Base-by-base conservation (phyloP, 768 basidiomycete species). In the Lactarius hengduanensis region DNA sequence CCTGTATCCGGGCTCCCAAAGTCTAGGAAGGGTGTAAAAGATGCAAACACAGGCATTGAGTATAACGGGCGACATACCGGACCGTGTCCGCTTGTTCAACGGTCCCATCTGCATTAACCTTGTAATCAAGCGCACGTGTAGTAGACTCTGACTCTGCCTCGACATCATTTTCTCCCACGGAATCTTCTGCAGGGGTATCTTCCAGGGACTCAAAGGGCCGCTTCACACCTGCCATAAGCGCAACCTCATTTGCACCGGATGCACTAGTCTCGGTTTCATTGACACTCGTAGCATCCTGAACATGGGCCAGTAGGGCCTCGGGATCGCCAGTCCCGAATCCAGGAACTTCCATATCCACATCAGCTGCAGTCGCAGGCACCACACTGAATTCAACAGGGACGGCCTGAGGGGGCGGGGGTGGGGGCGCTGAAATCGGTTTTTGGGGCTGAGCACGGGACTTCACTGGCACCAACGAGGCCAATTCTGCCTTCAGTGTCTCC, bases 1-100 rank as follows among this genome's bases (percentile, higher is more conserved):
- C 75, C 86, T 88, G 77, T 99, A 99, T 32, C 96, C 97, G 1
- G 95, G 88, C 76, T 98, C 95, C 88, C 93, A 99, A 26, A 98
- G 79, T 74, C 96, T 98, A 71, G 6, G 59, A 66, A 28, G 38
- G 69, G 32, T 41, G 43, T 40, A 57, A 53, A 11, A 64, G 47
- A 71, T 41, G 63, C 72, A 16, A 60, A 67, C 64, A 8, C 53
- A 63, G 53, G 11, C 38, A 11, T 56, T 13, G 57, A 41, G 15
- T n/a, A 55, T 62, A 22, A 30, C 69, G 40, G 53, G 63, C 60
- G 22, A 80, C 90, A 71, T 76, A 96, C 96, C 89, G 89, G 71
- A 99, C 94, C 43, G 86, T 89, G 73, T 99, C 97, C 69, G 88
- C 88, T 76, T 98, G 96, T 62, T 96, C 92, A 34, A 98, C 96